Evolutionary conservation across 2,329 filamentous ascomycete species (phyloP).

Genomic region (Nannizziopsis arthrosporioides): DNA sequence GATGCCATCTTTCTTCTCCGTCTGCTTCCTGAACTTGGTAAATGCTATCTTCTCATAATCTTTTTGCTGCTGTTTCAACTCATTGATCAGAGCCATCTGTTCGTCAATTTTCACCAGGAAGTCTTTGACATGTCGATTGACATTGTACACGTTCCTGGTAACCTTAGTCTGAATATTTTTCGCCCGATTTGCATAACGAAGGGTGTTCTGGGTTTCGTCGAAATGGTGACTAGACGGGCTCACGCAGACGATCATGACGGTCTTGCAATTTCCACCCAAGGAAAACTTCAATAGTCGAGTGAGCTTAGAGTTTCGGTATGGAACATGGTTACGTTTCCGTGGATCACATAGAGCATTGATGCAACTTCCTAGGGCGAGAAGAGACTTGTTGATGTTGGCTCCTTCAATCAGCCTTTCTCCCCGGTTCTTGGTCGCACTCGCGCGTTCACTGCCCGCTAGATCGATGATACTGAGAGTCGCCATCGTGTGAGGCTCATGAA

Average conservation of each 20-base stretch:
- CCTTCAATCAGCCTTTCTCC: conserved; percentile 85
- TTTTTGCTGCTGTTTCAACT: conserved; percentile 84
- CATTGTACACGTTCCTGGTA: conserved; percentile 97
- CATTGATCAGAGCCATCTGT: conserved; percentile 92
- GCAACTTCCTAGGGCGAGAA: conserved; percentile 86
- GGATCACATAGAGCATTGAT: conserved; percentile 97
- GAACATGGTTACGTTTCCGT: conserved; percentile 82
- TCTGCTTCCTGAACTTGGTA: conserved; percentile 80
- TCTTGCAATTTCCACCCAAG: conserved; percentile 93
- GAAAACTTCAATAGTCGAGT: conserved; percentile 94
- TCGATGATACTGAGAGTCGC: conserved; percentile 97
- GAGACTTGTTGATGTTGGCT: conserved; percentile 98
- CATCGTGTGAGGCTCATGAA: conserved; percentile 95
- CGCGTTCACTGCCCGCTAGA: conserved; percentile 86
- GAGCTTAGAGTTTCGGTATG: conserved; percentile 94
- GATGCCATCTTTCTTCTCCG: conserved; percentile 66
- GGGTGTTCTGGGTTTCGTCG: conserved; percentile 94
- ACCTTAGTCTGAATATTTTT: conserved; percentile 99
- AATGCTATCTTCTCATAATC: conserved; percentile 73
- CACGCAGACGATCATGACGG: conserved; percentile 98
- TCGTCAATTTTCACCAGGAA: conserved; percentile 99
- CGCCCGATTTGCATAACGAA: conserved; percentile 91
- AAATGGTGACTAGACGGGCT: conserved; percentile 94
- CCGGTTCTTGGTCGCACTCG: conserved; percentile 91
- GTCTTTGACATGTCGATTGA: conserved; percentile 97